These are phyloP conservation scores for Phytophthora pseudosyringae DNA, from an alignment of 352 stramenopile species.

Conservation along the genomic window DNA sequence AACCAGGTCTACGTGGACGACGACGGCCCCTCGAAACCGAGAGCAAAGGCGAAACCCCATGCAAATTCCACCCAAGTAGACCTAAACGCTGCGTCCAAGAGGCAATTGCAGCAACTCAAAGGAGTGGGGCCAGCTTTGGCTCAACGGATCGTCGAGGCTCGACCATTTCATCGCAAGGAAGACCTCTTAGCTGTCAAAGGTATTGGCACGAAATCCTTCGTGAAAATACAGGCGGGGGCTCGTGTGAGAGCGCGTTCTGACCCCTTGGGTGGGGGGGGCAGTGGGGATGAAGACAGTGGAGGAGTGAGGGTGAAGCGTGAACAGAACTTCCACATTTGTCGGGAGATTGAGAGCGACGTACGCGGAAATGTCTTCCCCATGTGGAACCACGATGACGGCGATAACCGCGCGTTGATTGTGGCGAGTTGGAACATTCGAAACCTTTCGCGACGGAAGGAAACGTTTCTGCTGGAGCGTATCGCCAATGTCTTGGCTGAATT, in stretches of 20 bases:
- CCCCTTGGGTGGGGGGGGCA: not conserved
- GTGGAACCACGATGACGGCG: not conserved
- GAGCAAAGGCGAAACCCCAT: slow-evolving; percentile 8
- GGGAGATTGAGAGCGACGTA: slow-evolving; percentile 42
- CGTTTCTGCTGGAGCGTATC: slow-evolving; percentile 51
- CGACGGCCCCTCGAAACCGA: not conserved
- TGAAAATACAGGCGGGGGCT: slow-evolving; percentile 41
- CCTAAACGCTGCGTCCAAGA: slow-evolving; percentile 50
- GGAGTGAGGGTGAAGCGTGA: not conserved
- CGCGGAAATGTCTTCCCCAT: slow-evolving; percentile 43
- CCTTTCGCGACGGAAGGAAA: slow-evolving; percentile 56
- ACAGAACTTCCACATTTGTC: slow-evolving; percentile 39
- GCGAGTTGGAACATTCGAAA: slow-evolving; percentile 84
- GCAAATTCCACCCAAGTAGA: slow-evolving; percentile 38
- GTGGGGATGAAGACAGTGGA: not conserved
- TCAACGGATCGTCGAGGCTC: slow-evolving; percentile 47
- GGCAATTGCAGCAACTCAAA: slow-evolving; percentile 46
- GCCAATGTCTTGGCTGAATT: slow-evolving; percentile 57
- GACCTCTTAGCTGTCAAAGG: slow-evolving; percentile 59
- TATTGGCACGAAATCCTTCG: slow-evolving; percentile 49
- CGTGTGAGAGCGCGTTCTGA: slow-evolving; percentile 19
- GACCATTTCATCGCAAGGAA: slow-evolving; percentile 57
- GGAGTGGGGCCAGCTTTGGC: slow-evolving; percentile 51
- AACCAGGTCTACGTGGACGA: slow-evolving; percentile 36
- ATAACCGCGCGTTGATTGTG: slow-evolving; percentile 43